Evolutionary conservation across 805 yeast species (phyloP), one percentile per base, ranked within the genome.

Genomic region (Ogataea chonburiensis): DNA sequence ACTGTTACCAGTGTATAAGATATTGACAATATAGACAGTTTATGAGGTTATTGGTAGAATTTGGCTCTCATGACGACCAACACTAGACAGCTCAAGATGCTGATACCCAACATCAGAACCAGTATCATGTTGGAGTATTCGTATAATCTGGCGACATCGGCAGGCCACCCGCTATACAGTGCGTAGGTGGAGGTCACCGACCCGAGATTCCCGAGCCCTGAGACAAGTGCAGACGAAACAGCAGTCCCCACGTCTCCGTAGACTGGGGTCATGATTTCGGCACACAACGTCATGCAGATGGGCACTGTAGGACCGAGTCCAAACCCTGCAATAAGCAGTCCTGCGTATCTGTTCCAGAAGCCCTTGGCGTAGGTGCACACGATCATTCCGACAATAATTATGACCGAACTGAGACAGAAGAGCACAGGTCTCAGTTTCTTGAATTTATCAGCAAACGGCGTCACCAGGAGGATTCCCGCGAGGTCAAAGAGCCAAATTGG

Each of bases 251-350:
- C 79, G 52, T 86, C 93, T 17, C 94, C 94, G 53, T 86, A 81
- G 30, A 73, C 67, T 8, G 73, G 69, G 5, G 71, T 73, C 65
- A 86, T 81, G 31, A 84, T 81, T 51, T 83, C 89, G 0, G 89
- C 77, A 0, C 88, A 62, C 82, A 85, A 76, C 1, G 95, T 75
- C 95, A 86, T 86, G 51, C 80, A 72, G 24, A 83, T 86, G 17
- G 96, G 95, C 10, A 86, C 94, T 0, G 96, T 86, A 14, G 95
- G 93, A 8, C 96, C 96, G 32, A 86, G 69, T 0, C 96, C 96
- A 48, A 80, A 83, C 0, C 96, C 96, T 5, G 86, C 79, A 53
- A 86, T 78, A 43, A 86, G 67, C 35, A 86, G 67, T 1, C 96
- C 96, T 6, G 77, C 94, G 56, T 85, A 86, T 49, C 76, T 73